Evolutionary conservation across 768 basidiomycete genomes (phyloP), one percentile per base, ranked within the genome.

Genomic region (Naganishia vishniacii): DNA sequence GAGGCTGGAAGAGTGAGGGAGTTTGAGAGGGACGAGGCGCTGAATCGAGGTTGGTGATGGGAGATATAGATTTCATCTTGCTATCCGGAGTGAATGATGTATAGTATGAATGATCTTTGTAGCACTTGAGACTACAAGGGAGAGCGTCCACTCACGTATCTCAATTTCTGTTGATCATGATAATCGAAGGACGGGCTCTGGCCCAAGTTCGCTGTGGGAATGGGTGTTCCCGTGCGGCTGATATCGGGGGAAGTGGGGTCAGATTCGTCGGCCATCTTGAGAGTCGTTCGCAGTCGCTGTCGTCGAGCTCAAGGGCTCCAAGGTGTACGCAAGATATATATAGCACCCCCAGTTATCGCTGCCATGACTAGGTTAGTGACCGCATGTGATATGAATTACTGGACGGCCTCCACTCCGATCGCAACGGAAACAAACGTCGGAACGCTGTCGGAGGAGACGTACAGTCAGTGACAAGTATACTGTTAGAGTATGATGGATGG

Each of bases 121-220:
- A 44, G 26, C n/a, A 11, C 23, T 13, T 7, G 20, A 3, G 15
- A 16, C 25, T 29, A 26, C 26, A 23, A 13, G 29, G 32, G 29
- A 13, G 16, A n/a, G 13, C 7, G 32, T 51, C 6, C 5, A 68
- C 70, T 58, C 45, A 69, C 70, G 41, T 69, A 59, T 45, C 73
- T 72, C 16, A 77, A 65, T 44, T 73, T 66, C 15, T 73, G 65
- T 48, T 77, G 74, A 59, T 78, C 71, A 49, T 78, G 73, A 48
- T 77, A 78, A 53, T 74, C 72, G 66, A 78, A 78, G 4, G 73
- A 70, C 20, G 76, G 75, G 28, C 75, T 74, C 12, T 68, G 62
- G 34, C 56, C 68, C 8, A 61, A 62, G 42, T 64, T 65, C 8
- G 70, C 64, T 2, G 29, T 45, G 23, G 61, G 44, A 48, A 47